Evolutionary conservation across 371 early-diverging fungal species (phyloP).

Genomic region (Haplosporangium sp.): DNA sequence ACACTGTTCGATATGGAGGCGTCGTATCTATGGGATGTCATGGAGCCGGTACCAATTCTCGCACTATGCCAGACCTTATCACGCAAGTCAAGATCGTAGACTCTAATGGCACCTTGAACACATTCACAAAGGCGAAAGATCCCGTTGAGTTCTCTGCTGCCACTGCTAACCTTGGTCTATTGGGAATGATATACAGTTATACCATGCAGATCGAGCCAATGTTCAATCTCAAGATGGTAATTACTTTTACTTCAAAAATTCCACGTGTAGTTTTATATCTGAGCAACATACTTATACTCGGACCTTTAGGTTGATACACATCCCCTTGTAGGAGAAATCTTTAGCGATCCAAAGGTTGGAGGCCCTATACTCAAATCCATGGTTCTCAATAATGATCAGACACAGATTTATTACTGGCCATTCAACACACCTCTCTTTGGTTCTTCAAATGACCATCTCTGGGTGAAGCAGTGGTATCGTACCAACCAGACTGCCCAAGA

Average conservation of each 20-base stretch:
- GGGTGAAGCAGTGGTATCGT: slow-evolving; percentile 55
- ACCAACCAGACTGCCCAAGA: slow-evolving; percentile 14
- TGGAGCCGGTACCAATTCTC: slow-evolving; percentile 37
- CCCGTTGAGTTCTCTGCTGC: slow-evolving; percentile 54
- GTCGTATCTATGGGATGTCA: slow-evolving; percentile 33
- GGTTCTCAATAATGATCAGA: slow-evolving; percentile 40
- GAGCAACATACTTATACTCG: background rate
- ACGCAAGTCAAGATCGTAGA: slow-evolving; percentile 40
- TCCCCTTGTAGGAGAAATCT: slow-evolving; percentile 23
- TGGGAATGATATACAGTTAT: slow-evolving; percentile 52
- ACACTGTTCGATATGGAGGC: slow-evolving; percentile 34
- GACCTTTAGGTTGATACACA: slow-evolving; percentile 19
- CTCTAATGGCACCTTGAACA: slow-evolving; percentile 28
- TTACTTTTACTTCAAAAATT: background rate
- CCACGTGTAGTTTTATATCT: background rate
- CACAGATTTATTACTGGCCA: slow-evolving; percentile 58
- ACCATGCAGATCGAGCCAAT: slow-evolving; percentile 48
- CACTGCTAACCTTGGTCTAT: slow-evolving; percentile 44
- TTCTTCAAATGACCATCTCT: slow-evolving; percentile 20
- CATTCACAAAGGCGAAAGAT: slow-evolving; percentile 38
- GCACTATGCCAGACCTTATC: slow-evolving; percentile 46
- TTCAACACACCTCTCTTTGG: slow-evolving; percentile 26
- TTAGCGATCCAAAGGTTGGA: slow-evolving; percentile 10
- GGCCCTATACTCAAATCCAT: slow-evolving; percentile 30
- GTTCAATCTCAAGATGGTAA: slow-evolving; percentile 44